Percentiles rank a stretch among this genome's conserved stretches.
Conservation (phyloP, 2,329 filamentous ascomycete genomes). For the Xylaria sp. region DNA sequence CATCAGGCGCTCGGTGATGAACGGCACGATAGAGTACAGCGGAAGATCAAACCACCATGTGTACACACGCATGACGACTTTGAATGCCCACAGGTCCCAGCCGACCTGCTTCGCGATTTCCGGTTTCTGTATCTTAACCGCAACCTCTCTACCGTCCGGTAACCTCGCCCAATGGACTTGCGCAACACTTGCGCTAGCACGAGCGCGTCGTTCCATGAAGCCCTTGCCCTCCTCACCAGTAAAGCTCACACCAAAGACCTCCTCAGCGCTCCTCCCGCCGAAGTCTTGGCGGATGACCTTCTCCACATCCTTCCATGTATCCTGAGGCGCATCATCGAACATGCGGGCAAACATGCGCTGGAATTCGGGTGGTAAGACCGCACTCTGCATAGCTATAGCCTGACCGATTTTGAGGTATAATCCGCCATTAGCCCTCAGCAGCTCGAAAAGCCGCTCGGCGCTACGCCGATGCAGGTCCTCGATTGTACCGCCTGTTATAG, state of each 20-base stretch:
- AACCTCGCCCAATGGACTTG: slow-evolving; percentile 96
- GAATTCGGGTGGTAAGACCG: slow-evolving; percentile 91
- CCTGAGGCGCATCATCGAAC: slow-evolving; percentile 98
- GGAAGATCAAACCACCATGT: slow-evolving; percentile 93
- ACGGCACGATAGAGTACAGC: slow-evolving; percentile 89
- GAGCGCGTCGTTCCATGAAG: slow-evolving; percentile 68
- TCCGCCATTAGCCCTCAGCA: slow-evolving; percentile 88
- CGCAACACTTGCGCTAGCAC: slow-evolving; percentile 89
- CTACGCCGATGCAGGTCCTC: slow-evolving; percentile 84
- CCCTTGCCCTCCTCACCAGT: slow-evolving; percentile 74
- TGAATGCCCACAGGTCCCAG: slow-evolving; percentile 97
- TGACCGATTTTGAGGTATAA: slow-evolving; percentile 98
- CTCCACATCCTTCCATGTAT: slow-evolving; percentile 86
- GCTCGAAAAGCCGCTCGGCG: slow-evolving; percentile 82
- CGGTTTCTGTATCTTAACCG: slow-evolving; percentile 95
- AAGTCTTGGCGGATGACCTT: slow-evolving; percentile 90
- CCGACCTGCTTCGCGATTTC: slow-evolving; percentile 91
- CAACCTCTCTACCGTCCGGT: slow-evolving; percentile 88
- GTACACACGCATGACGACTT: slow-evolving; percentile 84
- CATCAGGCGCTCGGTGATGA: slow-evolving; percentile 89
- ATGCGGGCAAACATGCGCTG: slow-evolving; percentile 95
- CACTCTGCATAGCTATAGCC: slow-evolving; percentile 98
- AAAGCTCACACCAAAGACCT: slow-evolving; percentile 93
- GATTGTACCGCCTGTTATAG: slow-evolving; percentile 77
- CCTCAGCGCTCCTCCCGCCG: slow-evolving; percentile 81